Evolutionary conservation across 2,329 filamentous ascomycete species (phyloP), one percentile per base, ranked within the genome.

Genomic region (Trichoderma asperellum): DNA sequence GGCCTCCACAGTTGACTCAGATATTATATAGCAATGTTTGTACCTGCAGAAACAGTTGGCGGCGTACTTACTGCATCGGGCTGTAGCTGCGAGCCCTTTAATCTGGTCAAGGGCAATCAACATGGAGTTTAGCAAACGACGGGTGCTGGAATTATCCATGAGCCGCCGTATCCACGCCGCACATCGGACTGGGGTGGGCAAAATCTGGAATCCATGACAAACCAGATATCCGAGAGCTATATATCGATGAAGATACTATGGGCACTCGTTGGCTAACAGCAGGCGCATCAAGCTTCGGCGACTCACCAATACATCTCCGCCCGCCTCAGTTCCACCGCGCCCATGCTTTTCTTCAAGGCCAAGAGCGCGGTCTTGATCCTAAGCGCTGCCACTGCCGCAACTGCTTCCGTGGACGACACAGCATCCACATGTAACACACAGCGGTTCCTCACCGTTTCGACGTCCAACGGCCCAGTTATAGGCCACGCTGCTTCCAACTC

Each of bases 391-490:
- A 21, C 56, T 53, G 53, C 27, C 10, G 21, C 53, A 49, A 53
- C 60, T 24, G 14, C 60, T 57, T 60, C 59, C 24, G n/a, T 37
- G 55, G n/a, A 55, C 16, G 37, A 24, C 53, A 21, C 55, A 14
- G 8, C 14, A 34, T 35, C 59, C n/a, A 52, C 2, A 21, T 75
- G 72, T 59, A 58, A 72, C 16, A 64, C 70, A 1, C 63, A 68
- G 4, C 61, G 57, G n/a, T 74, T 71, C 52, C 49, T 75, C 1
- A 77, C 73, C 0, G 76, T 81, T 35, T 66, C 72, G 0, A 78
- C 80, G 4, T 74, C 76, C 2, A 80, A 75, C 35, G 80, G 80
- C 0, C 73, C 71, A 0, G 71, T 81, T n/a, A 77, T 71, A 0
- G 79, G 80, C 2, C 79, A 81, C 53, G 12, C 73, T 0, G 76